Evolutionary conservation across 2,329 filamentous ascomycete species (phyloP), one percentile per base, ranked within the genome.

Genomic region (Ceratocystis ficicola): DNA sequence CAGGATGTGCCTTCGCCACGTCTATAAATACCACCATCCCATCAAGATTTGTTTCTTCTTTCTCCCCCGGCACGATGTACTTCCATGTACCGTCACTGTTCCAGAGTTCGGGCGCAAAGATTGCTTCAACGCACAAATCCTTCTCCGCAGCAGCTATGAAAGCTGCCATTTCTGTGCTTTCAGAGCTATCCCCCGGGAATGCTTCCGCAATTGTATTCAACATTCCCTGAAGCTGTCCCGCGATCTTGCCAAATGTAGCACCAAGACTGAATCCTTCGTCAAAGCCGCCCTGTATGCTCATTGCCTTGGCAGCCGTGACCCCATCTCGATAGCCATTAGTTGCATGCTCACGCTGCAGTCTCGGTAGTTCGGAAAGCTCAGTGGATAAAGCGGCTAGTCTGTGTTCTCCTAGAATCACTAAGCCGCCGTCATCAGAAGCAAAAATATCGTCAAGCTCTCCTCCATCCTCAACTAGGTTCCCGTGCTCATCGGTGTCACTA

Each of bases 281-380:
- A 72, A 99, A 97, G 0, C 93, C 93, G 15, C 80, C 80, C 75
- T 99, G 94, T 30, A 96, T 84, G 71, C 85, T 87, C 61, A 80
- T 77, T 30, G 83, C 83, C 74, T 97, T 97, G 41, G 88, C 88
- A 2, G 78, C 78, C 0, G 87, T 82, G 64, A 97, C 83, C 57
- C 93, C 94, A 71, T 96, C 92, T 67, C 93, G 87, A 76, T 97
- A 97, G 22, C 94, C 94, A 48, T 89, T 86, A 6, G 89, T 96
- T 64, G 85, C 82, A 74, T 96, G 90, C 65, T 88, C 86, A 52
- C 84, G 81, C 71, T 88, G 85, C 17, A 96, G 81, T 28, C 88
- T 85, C 22, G 82, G 84, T 63, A 94, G 82, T 71, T 95, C 91
- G 72, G 78, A 82, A 41, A 77, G 78, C 36, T 28, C 28, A 1